These are phyloP conservation scores for Lolium rigidum DNA, from an alignment of 176 grass and related monocot genomes.

Conservation along the genomic window DNA sequence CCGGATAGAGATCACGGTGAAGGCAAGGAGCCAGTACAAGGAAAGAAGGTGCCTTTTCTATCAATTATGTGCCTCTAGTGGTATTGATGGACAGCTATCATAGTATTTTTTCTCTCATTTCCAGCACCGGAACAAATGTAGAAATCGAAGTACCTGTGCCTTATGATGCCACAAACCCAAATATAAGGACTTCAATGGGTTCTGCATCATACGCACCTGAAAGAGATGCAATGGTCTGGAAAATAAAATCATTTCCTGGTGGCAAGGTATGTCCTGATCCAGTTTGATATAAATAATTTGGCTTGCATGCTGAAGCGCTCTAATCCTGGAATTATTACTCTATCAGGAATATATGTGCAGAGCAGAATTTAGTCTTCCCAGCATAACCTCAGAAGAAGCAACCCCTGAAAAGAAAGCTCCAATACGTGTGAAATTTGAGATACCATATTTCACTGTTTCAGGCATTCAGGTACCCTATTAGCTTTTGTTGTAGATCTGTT, in stretches of 20 bases:
- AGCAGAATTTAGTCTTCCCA: slow-evolving; percentile 98
- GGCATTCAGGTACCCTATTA: slow-evolving; percentile 81
- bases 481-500: neutral
- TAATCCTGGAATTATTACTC: neutral
- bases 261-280: slow-evolving; percentile 67
- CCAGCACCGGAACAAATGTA: slow-evolving; percentile 98
- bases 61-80: slow-evolving; percentile 31
- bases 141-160: slow-evolving; percentile 99
- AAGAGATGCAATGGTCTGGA: slow-evolving; percentile 97
- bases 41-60: slow-evolving; percentile 77
- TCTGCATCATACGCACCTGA: slow-evolving; percentile 96
- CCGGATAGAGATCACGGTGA: slow-evolving; percentile 94
- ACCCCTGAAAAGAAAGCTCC: slow-evolving; percentile 92
- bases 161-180: slow-evolving; percentile 89
- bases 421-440: slow-evolving; percentile 99
- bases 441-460: slow-evolving; percentile 97
- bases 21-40: slow-evolving; percentile 99
- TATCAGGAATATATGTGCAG: slow-evolving; percentile 98
- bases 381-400: slow-evolving; percentile 92
- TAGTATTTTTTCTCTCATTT: slow-evolving; percentile 47
- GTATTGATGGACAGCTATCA: neutral
- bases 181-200: slow-evolving; percentile 98
- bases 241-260: slow-evolving; percentile 99
- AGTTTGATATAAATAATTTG: neutral
- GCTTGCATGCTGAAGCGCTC: neutral